These are phyloP conservation scores for Thelephora terrestris DNA, from an alignment of 1,284 basidiomycete species.

Conservation along the genomic window DNA sequence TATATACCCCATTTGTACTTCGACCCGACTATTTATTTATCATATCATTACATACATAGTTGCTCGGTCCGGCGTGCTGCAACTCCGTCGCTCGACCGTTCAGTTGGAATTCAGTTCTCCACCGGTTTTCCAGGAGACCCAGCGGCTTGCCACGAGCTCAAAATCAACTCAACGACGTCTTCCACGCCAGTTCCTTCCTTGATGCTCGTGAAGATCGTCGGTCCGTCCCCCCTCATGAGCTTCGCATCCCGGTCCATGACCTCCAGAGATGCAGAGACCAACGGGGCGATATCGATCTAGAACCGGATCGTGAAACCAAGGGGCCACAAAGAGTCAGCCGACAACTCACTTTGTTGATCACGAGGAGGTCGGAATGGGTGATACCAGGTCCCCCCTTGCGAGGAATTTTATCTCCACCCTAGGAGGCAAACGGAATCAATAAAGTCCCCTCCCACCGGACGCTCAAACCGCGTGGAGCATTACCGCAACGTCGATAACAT, in stretches of 20 bases:
- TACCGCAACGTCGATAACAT: slow-evolving; percentile 80
- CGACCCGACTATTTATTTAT: too few relatives aligned
- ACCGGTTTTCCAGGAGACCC: too few relatives aligned
- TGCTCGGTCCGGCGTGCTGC: too few relatives aligned
- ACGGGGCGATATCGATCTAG: slow-evolving; percentile 85
- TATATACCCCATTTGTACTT: too few relatives aligned
- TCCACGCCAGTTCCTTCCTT: slow-evolving; percentile 75
- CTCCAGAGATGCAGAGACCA: too few relatives aligned
- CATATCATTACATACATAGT: too few relatives aligned
- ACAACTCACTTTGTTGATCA: slow-evolving; percentile 83
- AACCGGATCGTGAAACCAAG: not conserved
- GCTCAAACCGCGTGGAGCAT: slow-evolving; percentile 19
- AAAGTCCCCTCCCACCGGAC: too few relatives aligned
- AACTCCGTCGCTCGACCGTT: too few relatives aligned
- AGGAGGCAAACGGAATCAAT: not conserved
- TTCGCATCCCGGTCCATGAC: slow-evolving; percentile 86
- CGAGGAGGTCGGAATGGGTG: slow-evolving; percentile 87
- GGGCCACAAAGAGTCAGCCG: not conserved
- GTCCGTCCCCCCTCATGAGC: slow-evolving; percentile 91
- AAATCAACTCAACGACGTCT: slow-evolving; percentile 74
- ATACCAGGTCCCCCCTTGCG: slow-evolving; percentile 97
- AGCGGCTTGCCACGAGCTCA: slow-evolving; percentile 74
- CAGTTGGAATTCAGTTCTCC: slow-evolving; percentile 16
- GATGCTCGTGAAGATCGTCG: slow-evolving; percentile 87
- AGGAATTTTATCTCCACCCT: slow-evolving; percentile 96